Conservation (phyloP, 371 early-diverging fungal species). For the Mortierella sp. region DNA sequence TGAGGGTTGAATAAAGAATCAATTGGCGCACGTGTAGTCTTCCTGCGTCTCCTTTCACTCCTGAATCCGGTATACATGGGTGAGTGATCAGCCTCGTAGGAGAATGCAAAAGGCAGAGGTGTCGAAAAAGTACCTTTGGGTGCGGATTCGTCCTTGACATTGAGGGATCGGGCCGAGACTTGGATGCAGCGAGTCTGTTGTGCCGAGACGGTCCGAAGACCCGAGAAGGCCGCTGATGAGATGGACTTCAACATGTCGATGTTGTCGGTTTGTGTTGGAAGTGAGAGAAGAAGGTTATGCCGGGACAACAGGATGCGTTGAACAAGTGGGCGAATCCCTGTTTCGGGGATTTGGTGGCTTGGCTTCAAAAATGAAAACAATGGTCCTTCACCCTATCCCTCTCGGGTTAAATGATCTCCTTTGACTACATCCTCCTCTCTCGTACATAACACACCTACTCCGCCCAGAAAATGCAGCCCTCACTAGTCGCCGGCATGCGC, state of each 20-base stretch:
- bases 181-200: constrained; percentile 49
- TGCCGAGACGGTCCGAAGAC: constrained; percentile 29
- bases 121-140: constrained; percentile 38
- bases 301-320: no score
- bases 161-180: constrained; percentile 40
- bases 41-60: no score
- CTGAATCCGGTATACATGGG: no score
- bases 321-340: constrained; percentile 11
- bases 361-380: constrained; percentile 32
- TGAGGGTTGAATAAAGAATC: no score
- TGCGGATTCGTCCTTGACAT: constrained; percentile 38
- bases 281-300: neutral
- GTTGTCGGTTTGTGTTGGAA: constrained; percentile 3
- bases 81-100: constrained; percentile 1
- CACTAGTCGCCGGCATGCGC: constrained; percentile 45
- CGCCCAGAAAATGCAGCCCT: constrained; percentile 40
- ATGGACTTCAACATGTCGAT: constrained; percentile 42
- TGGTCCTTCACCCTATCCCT: neutral
- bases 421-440: neutral
- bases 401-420: neutral
- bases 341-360: constrained; percentile 30
- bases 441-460: neutral
- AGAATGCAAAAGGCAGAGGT: neutral
- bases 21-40: no score
- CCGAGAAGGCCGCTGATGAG: constrained; percentile 38